phyloP scores from a whole-genome alignment of 495 filamentous ascomycete genomes.

The Neurospora africana region DNA sequence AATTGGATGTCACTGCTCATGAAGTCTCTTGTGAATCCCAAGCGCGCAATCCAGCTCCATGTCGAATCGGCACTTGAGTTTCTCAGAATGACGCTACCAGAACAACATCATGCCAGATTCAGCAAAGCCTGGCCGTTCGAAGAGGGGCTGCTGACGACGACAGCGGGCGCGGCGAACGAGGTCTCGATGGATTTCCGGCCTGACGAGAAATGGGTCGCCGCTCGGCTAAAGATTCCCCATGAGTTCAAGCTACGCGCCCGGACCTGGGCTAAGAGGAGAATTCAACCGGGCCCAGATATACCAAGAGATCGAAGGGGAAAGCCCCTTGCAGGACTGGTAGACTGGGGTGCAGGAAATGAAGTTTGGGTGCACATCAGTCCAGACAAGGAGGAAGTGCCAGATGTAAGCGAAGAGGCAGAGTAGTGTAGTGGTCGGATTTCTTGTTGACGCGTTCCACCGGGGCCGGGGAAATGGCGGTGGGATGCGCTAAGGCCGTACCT shows the following conservation, averaged over 20 bases:
- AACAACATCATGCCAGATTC: slow-evolving; percentile 20
- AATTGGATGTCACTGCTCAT: slow-evolving; percentile 41
- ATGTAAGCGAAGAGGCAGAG: background rate
- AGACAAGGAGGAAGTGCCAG: slow-evolving; percentile 15
- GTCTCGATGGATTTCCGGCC: slow-evolving; percentile 35
- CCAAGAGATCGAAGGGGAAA: slow-evolving; percentile 14
- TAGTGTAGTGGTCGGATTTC: background rate
- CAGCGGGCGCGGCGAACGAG: slow-evolving; percentile 19
- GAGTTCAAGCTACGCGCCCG: slow-evolving; percentile 31
- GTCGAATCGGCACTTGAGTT: slow-evolving; percentile 45
- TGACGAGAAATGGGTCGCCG: slow-evolving; percentile 35
- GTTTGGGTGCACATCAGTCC: slow-evolving; percentile 41
- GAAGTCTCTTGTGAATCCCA: slow-evolving; percentile 47
- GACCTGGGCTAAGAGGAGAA: slow-evolving; percentile 20
- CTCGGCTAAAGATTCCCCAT: slow-evolving; percentile 36
- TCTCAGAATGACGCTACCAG: slow-evolving; percentile 32
- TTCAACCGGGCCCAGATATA: slow-evolving; percentile 7
- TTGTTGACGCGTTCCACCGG: background rate
- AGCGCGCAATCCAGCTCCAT: slow-evolving; percentile 46
- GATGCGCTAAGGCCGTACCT: background rate
- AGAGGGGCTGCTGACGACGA: slow-evolving; percentile 29
- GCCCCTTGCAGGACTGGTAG: slow-evolving; percentile 20
- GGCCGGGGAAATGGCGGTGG: background rate
- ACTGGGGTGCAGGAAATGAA: slow-evolving; percentile 30
- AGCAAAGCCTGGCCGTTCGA: slow-evolving; percentile 24